These are phyloP conservation scores for Sarcomyxa edulis DNA, from an alignment of 768 basidiomycete genomes.

Conservation along the genomic window DNA sequence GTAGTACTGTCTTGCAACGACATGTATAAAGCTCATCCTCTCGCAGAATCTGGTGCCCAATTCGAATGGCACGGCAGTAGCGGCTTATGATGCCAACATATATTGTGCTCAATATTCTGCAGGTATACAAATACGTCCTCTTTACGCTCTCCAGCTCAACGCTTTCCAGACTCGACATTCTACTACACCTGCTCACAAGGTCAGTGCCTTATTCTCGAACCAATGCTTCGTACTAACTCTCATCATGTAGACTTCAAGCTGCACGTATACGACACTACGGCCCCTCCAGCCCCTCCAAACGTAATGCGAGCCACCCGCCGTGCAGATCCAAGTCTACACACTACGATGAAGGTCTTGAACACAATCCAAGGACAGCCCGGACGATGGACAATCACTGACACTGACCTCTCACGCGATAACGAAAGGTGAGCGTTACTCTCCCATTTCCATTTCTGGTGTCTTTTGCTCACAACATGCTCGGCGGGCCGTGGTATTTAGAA, in stretches of 20 bases:
- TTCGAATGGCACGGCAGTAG: conserved; percentile 74
- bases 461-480: neutral
- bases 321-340: conserved; percentile 25
- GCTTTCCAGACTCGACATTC: conserved; percentile 68
- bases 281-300: conserved; percentile 28
- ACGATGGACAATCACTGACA: conserved; percentile 94
- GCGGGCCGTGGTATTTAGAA: conserved; percentile 47
- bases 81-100: conserved; percentile 64
- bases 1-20: conserved; percentile 15
- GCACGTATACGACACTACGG: conserved; percentile 80
- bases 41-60: conserved; percentile 72
- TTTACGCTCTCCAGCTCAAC: conserved; percentile 6
- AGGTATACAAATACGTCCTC: conserved; percentile 30
- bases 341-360: conserved; percentile 45
- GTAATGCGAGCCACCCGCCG: conserved; percentile 6
- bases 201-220: conserved; percentile 17
- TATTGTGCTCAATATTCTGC: conserved; percentile 84
- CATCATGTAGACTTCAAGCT: conserved; percentile 70
- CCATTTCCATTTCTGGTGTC: neutral
- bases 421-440: conserved; percentile 48
- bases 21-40: conserved; percentile 4
- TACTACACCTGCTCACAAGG: conserved; percentile 92
- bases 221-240: conserved; percentile 1
- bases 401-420: conserved; percentile 84
- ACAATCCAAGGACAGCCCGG: conserved; percentile 73